phyloP scores from a whole-genome alignment of 352 stramenopile species.

The Thalassiosira mediterranea region DNA sequence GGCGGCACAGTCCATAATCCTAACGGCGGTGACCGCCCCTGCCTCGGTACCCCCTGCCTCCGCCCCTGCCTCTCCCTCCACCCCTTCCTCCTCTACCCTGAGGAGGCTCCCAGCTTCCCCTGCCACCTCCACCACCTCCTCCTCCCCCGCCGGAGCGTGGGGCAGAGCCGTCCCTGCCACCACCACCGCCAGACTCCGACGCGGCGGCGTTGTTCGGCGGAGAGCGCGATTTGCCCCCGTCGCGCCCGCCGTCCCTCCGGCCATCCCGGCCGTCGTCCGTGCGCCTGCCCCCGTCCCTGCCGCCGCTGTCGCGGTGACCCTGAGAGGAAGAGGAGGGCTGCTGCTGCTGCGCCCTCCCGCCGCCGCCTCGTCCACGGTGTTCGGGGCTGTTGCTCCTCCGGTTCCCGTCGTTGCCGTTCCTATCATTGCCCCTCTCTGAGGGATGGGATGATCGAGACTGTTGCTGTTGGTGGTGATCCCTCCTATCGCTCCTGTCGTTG shows the following conservation, averaged over 20 bases:
- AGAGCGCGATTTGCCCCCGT: no score
- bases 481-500: background rate
- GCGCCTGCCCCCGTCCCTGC: background rate
- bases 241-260: background rate
- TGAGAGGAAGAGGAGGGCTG: conserved; percentile 9
- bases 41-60: background rate
- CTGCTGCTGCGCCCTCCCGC: no score
- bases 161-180: background rate
- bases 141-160: no score
- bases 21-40: no score
- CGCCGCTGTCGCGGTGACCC: background rate
- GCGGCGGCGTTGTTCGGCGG: no score
- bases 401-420: background rate
- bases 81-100: background rate
- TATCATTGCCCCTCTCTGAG: conserved; percentile 6
- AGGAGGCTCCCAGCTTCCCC: conserved; percentile 13
- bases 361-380: no score
- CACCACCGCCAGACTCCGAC: background rate
- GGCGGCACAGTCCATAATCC: no score
- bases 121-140: conserved; percentile 6
- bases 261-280: no score
- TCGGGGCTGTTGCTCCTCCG: no score
- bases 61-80: conserved; percentile 1
- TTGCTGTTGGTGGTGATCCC: no score
- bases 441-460: no score